phyloP scores from a whole-genome alignment of 176 grass and related monocot genomes.

The Oryza australiensis region DNA sequence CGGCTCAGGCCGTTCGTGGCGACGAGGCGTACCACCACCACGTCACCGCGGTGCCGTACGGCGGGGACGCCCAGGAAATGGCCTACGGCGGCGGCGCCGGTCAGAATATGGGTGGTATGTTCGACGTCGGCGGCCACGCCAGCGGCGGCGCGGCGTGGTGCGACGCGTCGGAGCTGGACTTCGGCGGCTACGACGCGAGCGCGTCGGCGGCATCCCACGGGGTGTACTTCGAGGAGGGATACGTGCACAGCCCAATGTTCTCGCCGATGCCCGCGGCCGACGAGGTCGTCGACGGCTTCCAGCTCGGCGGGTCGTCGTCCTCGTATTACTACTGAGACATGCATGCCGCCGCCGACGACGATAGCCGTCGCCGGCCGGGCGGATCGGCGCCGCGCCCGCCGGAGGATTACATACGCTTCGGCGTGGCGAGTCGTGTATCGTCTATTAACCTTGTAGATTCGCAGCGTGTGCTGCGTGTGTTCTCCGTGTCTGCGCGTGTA shows the following conservation, averaged over 20 bases:
- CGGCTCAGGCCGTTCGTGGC: not conserved
- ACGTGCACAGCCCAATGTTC: slow-evolving; percentile 85
- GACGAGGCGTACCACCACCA: slow-evolving; percentile 17
- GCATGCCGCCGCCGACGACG: not conserved
- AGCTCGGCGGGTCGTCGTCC: slow-evolving; percentile 65
- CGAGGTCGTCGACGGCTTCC: slow-evolving; percentile 77
- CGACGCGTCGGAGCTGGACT: slow-evolving; percentile 60
- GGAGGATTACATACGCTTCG: not conserved
- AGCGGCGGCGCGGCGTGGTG: slow-evolving; percentile 32
- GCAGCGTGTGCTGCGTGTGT: not conserved
- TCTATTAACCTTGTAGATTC: not conserved
- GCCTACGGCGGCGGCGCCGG: not conserved
- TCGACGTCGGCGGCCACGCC: slow-evolving; percentile 1
- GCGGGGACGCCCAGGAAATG: not conserved
- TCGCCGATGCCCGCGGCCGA: slow-evolving; percentile 76
- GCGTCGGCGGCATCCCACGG: slow-evolving; percentile 19
- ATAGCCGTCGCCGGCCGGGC: not conserved
- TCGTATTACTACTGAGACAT: slow-evolving; percentile 52
- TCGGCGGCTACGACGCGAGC: slow-evolving; percentile 25
- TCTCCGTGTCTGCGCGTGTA: not conserved
- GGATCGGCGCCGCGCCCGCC: slow-evolving; percentile 8
- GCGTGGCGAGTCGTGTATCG: slow-evolving; percentile 24
- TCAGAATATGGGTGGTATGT: not conserved
- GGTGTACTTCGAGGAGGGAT: slow-evolving; percentile 84
- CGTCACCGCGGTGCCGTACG: not conserved